Base-by-base conservation (phyloP, 2,329 filamentous ascomycete species). In the Hirsutella thompsonii region DNA sequence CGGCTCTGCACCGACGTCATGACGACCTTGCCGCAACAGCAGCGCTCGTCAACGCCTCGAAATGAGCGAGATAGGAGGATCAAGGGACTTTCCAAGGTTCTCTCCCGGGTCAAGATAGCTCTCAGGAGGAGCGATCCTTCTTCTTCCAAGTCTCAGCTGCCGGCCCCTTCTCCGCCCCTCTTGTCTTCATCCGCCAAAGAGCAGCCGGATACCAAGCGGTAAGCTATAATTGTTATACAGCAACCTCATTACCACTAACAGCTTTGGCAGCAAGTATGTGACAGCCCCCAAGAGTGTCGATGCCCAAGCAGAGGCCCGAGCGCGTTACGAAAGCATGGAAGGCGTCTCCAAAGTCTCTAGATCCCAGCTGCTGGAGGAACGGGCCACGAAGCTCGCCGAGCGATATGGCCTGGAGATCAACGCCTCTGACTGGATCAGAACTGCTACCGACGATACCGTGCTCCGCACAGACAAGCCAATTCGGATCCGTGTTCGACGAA, bases 401-500 rank as follows among this genome's bases (percentile, higher is more conserved):
- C 64, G 66, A 37, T 76, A 72, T 45, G 74, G 74, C 21, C 55
- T 77, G 40, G 70, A 74, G 48, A 68, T 78, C 45, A 66, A 70
- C 53, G 61, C 71, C 30, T 66, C 63, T 46, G 69, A 74, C 47
- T 73, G 72, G 65, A 63, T 74, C 47, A 59, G 60, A 38, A 62
- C 60, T 41, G 61, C 63, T 32, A 61, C 62, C 42, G 67, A 69
- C 46, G 73, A 75, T 39, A 68, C 72, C 21, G 73, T 74, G 23
- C 62, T 75, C 20, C 79, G 82, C 35, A 72, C 84, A 41, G 79
- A 86, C 58, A 87, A 84, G 65, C 74, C 81, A 11, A 83, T 87
- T 49, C 78, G 82, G 44, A 83, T 89, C 74, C 78, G 83, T 41
- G 75, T 88, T 40, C 82, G 84, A 57, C 76, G 81, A 49, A 80